phyloP scores from a whole-genome alignment of 2,329 filamentous ascomycete genomes.

The Tolypocladium endophyticum region DNA sequence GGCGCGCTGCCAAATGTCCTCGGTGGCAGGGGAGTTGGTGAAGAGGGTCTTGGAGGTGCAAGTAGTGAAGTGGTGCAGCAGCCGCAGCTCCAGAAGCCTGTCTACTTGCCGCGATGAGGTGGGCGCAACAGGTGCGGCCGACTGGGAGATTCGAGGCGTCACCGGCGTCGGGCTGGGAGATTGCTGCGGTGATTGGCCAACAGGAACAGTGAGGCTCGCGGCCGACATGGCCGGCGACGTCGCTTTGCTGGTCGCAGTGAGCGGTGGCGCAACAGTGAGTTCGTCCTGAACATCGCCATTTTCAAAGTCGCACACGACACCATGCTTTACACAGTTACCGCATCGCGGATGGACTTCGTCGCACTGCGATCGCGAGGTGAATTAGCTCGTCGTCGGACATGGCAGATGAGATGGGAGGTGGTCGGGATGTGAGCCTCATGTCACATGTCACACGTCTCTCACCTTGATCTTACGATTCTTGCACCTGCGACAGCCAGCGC shows the following conservation, averaged over 20 bases:
- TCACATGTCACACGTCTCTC: conserved; percentile 6
- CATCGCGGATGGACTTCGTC: conserved; percentile 56
- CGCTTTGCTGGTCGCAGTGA: background rate
- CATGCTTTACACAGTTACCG: conserved; percentile 57
- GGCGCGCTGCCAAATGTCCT: conserved; percentile 48
- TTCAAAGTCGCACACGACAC: conserved; percentile 56
- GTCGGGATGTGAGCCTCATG: background rate
- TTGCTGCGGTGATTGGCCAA: conserved; percentile 6
- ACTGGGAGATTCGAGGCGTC: background rate
- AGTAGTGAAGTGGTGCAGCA: conserved; percentile 56
- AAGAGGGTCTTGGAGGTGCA: conserved; percentile 50
- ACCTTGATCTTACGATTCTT: conserved; percentile 64
- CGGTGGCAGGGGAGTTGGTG: conserved; percentile 37
- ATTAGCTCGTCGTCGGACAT: background rate
- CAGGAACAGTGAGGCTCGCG: conserved; percentile 10
- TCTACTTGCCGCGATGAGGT: conserved; percentile 25
- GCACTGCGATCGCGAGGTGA: conserved; percentile 31
- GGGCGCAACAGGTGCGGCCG: conserved; percentile 10
- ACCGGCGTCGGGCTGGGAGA: background rate
- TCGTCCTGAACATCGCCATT: conserved; percentile 36
- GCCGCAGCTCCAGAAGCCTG: conserved; percentile 47
- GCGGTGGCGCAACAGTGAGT: conserved; percentile 27
- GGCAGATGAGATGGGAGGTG: background rate
- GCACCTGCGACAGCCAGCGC: conserved; percentile 55
- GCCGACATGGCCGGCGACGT: conserved; percentile 7